Base-by-base conservation (phyloP, 352 stramenopile species). In the Pythium folliculosum region DNA sequence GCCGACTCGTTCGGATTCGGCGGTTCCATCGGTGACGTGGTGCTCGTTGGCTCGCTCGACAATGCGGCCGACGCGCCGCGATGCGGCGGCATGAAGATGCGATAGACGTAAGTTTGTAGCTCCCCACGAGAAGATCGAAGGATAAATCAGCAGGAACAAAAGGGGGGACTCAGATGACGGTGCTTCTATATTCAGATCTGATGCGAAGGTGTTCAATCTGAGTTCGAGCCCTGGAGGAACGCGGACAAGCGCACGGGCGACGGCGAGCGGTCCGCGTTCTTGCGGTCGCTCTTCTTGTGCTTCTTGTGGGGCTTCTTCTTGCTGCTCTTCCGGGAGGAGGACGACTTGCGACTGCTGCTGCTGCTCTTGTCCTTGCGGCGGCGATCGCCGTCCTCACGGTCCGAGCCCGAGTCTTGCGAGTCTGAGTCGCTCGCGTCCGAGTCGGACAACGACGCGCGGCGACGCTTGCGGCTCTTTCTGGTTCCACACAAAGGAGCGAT, bases 181-280 rank as follows among this genome's bases (percentile, higher is more conserved):
- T 47, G 13, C 22, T 60, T 17, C 52, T 60, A 45, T 60, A 60
- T 60, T 49, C 53, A 60, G 53, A 60, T 65, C 58, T 65, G 58
- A 23, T 30, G 49, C 32, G 35, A 5, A 5, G 27, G 27, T 32
- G 5, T 62, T 62, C 50, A 72, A 17, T 82, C 76, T 37, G 79
- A 66, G 59, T 85, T 77, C 23, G 75, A 86, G 25, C 75, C 75
- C 43, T 92, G 80, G 61, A 98, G 92, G 70, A 98, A 98, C n/a
- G 90, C 94, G 10, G 89, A 97, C 23, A 98, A 80, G 30, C 89
- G 82, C 68, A 93, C 73, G 32, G 86, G 81, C 48, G 84, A 92
- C 32, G 76, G 72, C 38, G 77, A 92, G 38, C 56, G 70, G 47
- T 84, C 75, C 27, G 66, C 65, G 35, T 60, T 81, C 22, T 77